Percentiles rank a stretch among this genome's conserved stretches.
These are phyloP conservation scores for Alternaria rosae DNA, from an alignment of 2,329 filamentous ascomycete genomes.

Conservation along the genomic window DNA sequence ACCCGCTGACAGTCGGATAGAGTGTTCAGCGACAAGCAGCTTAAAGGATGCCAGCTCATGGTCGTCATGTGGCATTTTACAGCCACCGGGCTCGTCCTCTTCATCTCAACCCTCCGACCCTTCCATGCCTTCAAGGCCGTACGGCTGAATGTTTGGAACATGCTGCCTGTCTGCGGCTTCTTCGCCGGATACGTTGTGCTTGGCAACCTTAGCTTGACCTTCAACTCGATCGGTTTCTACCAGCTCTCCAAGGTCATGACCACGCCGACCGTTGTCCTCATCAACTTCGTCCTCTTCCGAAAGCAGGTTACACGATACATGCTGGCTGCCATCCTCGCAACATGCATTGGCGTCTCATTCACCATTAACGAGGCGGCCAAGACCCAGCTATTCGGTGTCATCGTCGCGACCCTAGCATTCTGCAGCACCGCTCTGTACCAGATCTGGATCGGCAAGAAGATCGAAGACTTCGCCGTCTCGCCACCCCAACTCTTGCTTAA, in stretches of 20 bases:
- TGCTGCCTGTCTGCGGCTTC: constrained; percentile 57
- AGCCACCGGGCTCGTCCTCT: constrained; percentile 55
- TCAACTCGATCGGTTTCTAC: constrained; percentile 58
- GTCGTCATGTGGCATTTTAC: constrained; percentile 59
- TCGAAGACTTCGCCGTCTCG: constrained; percentile 55
- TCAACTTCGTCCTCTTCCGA: constrained; percentile 55
- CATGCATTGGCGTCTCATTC: constrained; percentile 55
- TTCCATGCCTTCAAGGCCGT: constrained; percentile 57
- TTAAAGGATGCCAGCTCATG: constrained; percentile 55
- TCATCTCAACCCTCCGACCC: constrained; percentile 51
- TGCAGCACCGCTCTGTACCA: constrained; percentile 57
- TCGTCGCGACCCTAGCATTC: constrained; percentile 55
- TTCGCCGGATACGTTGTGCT: constrained; percentile 58
- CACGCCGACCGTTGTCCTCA: constrained; percentile 55
- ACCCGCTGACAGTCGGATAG: constrained; percentile 41
- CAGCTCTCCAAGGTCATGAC: constrained; percentile 60
- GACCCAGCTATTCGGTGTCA: constrained; percentile 52
- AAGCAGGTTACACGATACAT: constrained; percentile 53
- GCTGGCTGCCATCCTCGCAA: constrained; percentile 51
- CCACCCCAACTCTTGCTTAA: constrained; percentile 56
- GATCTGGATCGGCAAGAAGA: constrained; percentile 60
- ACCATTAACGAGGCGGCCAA: constrained; percentile 53
- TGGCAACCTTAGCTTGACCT: constrained; percentile 56
- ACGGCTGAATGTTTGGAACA: constrained; percentile 53
- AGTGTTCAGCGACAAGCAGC: constrained; percentile 54